Conservation (phyloP, 192 early-diverging fungal species). For the Chytriomyces confervae region DNA sequence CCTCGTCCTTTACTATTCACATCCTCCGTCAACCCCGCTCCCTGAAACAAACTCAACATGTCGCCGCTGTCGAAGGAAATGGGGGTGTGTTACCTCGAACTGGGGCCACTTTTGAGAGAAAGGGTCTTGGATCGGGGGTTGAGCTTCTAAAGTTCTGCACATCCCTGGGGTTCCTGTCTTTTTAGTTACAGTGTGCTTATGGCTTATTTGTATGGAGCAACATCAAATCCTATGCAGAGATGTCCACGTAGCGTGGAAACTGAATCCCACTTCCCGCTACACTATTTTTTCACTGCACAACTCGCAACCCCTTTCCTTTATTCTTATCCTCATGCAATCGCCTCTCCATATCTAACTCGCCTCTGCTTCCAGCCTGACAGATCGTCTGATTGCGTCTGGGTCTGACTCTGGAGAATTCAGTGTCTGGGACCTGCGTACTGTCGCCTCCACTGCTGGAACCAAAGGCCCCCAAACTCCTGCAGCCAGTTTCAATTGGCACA, state of each 20-base stretch:
- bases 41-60: not conserved
- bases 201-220: constrained; percentile 33
- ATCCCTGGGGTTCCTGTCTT: not conserved
- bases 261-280: constrained; percentile 27
- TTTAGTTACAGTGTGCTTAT: constrained; percentile 39
- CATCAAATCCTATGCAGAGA: constrained; percentile 17
- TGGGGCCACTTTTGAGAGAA: too few species aligned
- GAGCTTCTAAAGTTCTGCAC: too few species aligned
- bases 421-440: constrained; percentile 92
- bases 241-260: constrained; percentile 38
- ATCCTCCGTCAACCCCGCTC: constrained; percentile 13
- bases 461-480: constrained; percentile 68
- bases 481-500: constrained; percentile 95
- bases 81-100: not conserved
- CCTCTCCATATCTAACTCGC: constrained; percentile 4
- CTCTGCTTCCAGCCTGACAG: constrained; percentile 56
- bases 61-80: constrained; percentile 20
- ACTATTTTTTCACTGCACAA: constrained; percentile 47
- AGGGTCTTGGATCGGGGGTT: too few species aligned
- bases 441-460: constrained; percentile 38
- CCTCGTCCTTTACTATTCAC: not conserved
- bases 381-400: constrained; percentile 91
- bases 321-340: not conserved
- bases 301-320: not conserved
- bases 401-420: constrained; percentile 90